Base-by-base conservation (phyloP, 2,329 filamentous ascomycete species). In the Colletotrichum sp. region DNA sequence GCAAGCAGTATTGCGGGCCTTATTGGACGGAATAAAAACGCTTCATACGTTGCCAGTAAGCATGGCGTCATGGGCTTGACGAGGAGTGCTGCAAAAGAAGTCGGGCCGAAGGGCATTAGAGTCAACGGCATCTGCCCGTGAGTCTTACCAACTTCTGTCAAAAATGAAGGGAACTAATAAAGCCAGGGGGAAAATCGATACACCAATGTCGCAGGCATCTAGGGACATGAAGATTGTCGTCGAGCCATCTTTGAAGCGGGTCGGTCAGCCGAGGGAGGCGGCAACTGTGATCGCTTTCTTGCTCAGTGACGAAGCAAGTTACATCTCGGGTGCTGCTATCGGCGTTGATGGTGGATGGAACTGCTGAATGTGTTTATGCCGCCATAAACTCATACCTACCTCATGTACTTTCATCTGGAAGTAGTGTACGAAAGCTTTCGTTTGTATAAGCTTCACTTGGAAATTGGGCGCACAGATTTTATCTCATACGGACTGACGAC, bases 1-100 rank as follows among this genome's bases (percentile, higher is more conserved):
- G 85, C 86, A 10, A 80, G 85, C 16, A 86, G 84, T 64, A 84
- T 87, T 28, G 84, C 85, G 8, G 87, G 87, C 0, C 58, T 87
- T 3, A 81, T 79, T 13, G 87, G 84, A 2, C 80, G 81, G 15
- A 79, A 80, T 2, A 81, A 79, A 57, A 81, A 82, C 38, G 80
- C 80, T 0, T 81, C 82, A 2, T 84, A 83, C 43, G 69, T 79
- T 4, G 79, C 82, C 0, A 82, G 79, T 66, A 84, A 83, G 77
- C 82, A 83, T 43, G 82, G 77, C 5, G 82, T 84, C 6, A 52
- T 82, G n/a, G 81, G 82, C 1, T 60, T 84, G 64, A 82, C 81
- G 9, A 78, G 78, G 13, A 79, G 78, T 8, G 82, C 79, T 7
- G 82, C 82, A 4, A 83, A 82, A 66, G 82, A 84, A 63, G 80